A percentile compares a stretch with the other conserved stretches of the same genome.
Conservation (phyloP, 192 early-diverging fungal species). For the Podila verticillata region DNA sequence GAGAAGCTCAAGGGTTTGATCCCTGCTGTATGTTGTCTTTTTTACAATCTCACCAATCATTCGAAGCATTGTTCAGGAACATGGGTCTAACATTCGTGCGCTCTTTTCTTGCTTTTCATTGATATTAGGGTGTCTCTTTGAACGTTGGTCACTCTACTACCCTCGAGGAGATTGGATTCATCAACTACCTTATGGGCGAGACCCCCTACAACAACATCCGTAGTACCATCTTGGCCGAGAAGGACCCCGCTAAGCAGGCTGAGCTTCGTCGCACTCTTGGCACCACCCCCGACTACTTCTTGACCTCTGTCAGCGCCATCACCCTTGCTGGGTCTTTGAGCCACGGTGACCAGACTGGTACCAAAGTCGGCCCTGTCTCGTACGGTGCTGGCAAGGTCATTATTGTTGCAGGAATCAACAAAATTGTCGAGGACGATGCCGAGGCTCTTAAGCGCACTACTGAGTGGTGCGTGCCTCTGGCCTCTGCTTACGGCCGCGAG, state of each 20-base stretch:
- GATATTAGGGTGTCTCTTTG: conserved; percentile 39
- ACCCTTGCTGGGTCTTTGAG: conserved; percentile 45
- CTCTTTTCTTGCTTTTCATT: background rate
- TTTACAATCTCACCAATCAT: background rate
- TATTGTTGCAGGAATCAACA: conserved; percentile 52
- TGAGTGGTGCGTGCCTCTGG: conserved; percentile 34
- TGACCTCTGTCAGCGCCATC: conserved; percentile 42
- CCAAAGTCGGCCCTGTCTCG: conserved; percentile 47
- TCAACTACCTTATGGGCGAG: conserved; percentile 51
- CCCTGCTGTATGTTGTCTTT: conserved; percentile 25
- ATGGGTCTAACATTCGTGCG: background rate
- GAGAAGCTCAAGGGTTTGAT: conserved; percentile 52
- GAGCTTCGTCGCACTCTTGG: conserved; percentile 46
- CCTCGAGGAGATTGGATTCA: conserved; percentile 56
- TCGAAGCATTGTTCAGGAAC: background rate
- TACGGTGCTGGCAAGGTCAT: conserved; percentile 51
- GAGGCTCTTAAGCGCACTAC: conserved; percentile 42
- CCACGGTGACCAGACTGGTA: conserved; percentile 33
- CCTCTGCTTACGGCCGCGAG: conserved; percentile 31
- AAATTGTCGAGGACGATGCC: conserved; percentile 53
- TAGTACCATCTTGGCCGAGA: conserved; percentile 41
- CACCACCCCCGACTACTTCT: conserved; percentile 50
- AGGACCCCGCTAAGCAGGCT: conserved; percentile 46
- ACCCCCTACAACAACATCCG: conserved; percentile 47
- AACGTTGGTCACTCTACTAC: conserved; percentile 54